Base-by-base conservation (phyloP, 306 rosid genomes). In the Benincasa hispida region DNA sequence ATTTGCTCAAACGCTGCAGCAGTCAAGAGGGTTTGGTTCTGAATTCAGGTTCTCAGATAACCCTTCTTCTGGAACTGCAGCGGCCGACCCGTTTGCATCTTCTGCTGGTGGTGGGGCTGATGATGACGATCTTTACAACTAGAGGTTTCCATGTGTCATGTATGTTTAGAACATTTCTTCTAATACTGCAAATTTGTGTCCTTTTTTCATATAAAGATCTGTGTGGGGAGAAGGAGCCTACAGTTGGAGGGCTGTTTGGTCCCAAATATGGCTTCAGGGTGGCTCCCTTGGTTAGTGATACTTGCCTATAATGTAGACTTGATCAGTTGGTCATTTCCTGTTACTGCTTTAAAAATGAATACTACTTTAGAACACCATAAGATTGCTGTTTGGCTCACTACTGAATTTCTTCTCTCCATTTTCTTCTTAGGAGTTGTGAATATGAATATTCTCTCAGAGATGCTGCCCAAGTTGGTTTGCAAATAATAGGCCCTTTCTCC, bases 1-100 rank as follows among this genome's bases (percentile, higher is more conserved):
- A 18, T 82, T 82, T 57, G 77, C 82, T 0, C 79, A 68, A 21
- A 79, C 80, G n/a, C 54, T 82, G 59, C 78, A 82, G 80, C 80
- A 82, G 62, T 75, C 75, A 0, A 79, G 82, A 73, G 80, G 80
- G 24, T 59, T 82, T 42, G 80, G 82, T 13, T n/a, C 51, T 8
- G 55, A 69, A 41, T 83, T 72, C 68, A 81, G 51, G 42, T 81
- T 60, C 15, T 50, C 75, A 0, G 27, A 72, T 1, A 35, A 8
- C 76, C 47, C 81, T 25, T 24, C 78, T 2, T 35, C 78, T 3
- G 75, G 53, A 28, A 5, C 61, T 18, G 34, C 78, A 35, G 74
- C 57, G 0, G 62, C 75, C 2, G 80, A 77, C 51, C 80, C 80
- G 1, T 77, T 77, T 65, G 75, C 75, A 63, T 13, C 80, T 2